Evolutionary conservation across 768 basidiomycete species (phyloP).

Genomic region (Scleroderma bovista): DNA sequence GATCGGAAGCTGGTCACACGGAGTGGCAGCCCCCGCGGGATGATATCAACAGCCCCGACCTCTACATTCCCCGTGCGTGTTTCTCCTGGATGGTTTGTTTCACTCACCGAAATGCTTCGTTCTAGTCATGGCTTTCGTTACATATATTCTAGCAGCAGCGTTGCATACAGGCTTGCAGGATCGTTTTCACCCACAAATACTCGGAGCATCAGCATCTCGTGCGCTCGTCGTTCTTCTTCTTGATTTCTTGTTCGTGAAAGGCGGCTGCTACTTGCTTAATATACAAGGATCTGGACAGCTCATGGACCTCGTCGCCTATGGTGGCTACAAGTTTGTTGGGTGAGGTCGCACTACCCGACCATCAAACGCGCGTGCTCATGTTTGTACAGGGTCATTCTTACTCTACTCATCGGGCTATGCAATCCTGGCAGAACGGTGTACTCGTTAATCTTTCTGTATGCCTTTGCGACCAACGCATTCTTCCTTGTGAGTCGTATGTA

Average conservation of each 20-base stretch:
- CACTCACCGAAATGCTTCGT: slow-evolving; percentile 7
- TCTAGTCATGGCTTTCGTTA: slow-evolving; percentile 90
- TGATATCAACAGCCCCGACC: slow-evolving; percentile 92
- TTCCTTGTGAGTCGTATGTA: slow-evolving; percentile 62
- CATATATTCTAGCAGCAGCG: slow-evolving; percentile 88
- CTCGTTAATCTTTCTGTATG: slow-evolving; percentile 72
- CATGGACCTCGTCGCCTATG: slow-evolving; percentile 84
- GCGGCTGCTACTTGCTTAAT: slow-evolving; percentile 90
- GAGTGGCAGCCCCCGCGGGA: slow-evolving; percentile 90
- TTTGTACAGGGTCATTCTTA: slow-evolving; percentile 71
- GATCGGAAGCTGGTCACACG: slow-evolving; percentile 55
- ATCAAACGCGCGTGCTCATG: slow-evolving; percentile 1
- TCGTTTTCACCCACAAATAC: slow-evolving; percentile 82
- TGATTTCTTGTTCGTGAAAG: slow-evolving; percentile 85
- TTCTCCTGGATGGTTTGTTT: not conserved
- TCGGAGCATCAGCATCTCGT: slow-evolving; percentile 81
- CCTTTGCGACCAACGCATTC: slow-evolving; percentile 85
- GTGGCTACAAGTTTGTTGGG: slow-evolving; percentile 98
- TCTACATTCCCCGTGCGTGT: slow-evolving; percentile 85
- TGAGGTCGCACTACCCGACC: slow-evolving; percentile 28
- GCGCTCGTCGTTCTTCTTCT: slow-evolving; percentile 80
- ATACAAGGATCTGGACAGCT: slow-evolving; percentile 69
- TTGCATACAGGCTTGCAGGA: slow-evolving; percentile 78
- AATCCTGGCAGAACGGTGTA: slow-evolving; percentile 59
- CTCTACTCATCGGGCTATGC: slow-evolving; percentile 68